Evolutionary conservation across 2,329 filamentous ascomycete genomes (phyloP).

Genomic region (Fusarium tanahbumbuense): DNA sequence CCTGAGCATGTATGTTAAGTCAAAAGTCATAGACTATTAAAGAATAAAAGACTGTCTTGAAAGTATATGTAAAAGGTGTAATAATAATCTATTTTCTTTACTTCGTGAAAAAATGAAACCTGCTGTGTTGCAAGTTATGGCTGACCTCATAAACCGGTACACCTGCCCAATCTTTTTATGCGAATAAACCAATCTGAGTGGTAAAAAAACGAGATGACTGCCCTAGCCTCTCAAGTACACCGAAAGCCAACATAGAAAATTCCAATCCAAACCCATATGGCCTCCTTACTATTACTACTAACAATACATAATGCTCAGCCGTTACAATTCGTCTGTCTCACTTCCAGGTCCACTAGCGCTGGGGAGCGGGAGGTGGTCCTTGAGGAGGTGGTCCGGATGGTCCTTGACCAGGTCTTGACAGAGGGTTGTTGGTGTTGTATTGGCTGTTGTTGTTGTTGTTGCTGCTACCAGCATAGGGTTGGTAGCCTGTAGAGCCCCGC

Average conservation of each 20-base stretch:
- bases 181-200: slow-evolving; percentile 38
- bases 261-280: slow-evolving; percentile 13
- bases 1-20: slow-evolving; percentile 78
- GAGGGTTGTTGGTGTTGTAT: slow-evolving; percentile 38
- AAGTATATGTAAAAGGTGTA: slow-evolving; percentile 30
- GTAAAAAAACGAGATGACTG: slow-evolving; percentile 26
- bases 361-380: slow-evolving; percentile 44
- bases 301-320: slow-evolving; percentile 26
- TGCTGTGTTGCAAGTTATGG: slow-evolving; percentile 27
- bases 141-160: slow-evolving; percentile 34
- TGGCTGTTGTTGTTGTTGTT: slow-evolving; percentile 27
- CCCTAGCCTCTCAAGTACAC: slow-evolving; percentile 31
- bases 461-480: slow-evolving; percentile 36
- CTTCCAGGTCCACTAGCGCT: slow-evolving; percentile 41
- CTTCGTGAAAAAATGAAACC: slow-evolving; percentile 43
- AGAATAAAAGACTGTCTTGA: background rate
- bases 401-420: slow-evolving; percentile 37
- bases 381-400: slow-evolving; percentile 41
- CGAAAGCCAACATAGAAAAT: slow-evolving; percentile 31
- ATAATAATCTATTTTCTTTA: slow-evolving; percentile 46
- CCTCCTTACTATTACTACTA: slow-evolving; percentile 18
- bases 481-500: slow-evolving; percentile 39
- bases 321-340: slow-evolving; percentile 31
- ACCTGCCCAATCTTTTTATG: slow-evolving; percentile 29
- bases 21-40: background rate